Evolutionary conservation across 2,329 filamentous ascomycete genomes (phyloP).

Genomic region (Pyricularia grisea): DNA sequence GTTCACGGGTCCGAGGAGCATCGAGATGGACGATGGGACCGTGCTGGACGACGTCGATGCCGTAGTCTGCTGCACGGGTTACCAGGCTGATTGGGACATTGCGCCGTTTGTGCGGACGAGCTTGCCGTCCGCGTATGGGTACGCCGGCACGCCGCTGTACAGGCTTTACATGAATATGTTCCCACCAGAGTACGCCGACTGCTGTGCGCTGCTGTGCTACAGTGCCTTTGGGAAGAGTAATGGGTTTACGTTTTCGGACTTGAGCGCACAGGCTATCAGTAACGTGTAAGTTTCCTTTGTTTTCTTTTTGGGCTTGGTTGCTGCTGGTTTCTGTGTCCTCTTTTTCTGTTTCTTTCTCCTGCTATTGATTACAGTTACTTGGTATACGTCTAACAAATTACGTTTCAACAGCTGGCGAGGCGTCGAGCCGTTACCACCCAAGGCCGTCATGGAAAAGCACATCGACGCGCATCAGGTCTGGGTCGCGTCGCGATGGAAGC

Average conservation of each 20-base stretch:
- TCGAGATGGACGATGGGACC: conserved; percentile 20
- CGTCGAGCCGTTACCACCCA: conserved; percentile 23
- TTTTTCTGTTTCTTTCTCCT: background rate
- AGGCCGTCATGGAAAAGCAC: conserved; percentile 23
- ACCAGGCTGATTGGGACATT: conserved; percentile 20
- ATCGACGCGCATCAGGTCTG: conserved; percentile 23
- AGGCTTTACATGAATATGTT: conserved; percentile 34
- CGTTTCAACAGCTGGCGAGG: conserved; percentile 22
- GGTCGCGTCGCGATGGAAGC: conserved; percentile 18
- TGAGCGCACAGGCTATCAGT: conserved; percentile 32
- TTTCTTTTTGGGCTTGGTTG: background rate
- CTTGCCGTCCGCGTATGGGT: conserved; percentile 14
- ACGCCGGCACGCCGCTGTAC: conserved; percentile 20
- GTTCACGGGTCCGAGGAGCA: conserved; percentile 13
- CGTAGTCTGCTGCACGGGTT: conserved; percentile 26
- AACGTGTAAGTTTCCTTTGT: conserved; percentile 19
- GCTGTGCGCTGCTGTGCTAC: conserved; percentile 32
- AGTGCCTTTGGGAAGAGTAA: conserved; percentile 23
- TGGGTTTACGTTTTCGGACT: conserved; percentile 28
- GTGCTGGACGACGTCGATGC: conserved; percentile 18
- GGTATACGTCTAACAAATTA: background rate
- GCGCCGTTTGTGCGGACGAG: conserved; percentile 19
- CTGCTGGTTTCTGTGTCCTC: background rate
- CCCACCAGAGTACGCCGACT: conserved; percentile 29
- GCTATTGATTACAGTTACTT: background rate